Conservation (phyloP, 2,329 filamentous ascomycete genomes). For the Akanthomyces muscarius region DNA sequence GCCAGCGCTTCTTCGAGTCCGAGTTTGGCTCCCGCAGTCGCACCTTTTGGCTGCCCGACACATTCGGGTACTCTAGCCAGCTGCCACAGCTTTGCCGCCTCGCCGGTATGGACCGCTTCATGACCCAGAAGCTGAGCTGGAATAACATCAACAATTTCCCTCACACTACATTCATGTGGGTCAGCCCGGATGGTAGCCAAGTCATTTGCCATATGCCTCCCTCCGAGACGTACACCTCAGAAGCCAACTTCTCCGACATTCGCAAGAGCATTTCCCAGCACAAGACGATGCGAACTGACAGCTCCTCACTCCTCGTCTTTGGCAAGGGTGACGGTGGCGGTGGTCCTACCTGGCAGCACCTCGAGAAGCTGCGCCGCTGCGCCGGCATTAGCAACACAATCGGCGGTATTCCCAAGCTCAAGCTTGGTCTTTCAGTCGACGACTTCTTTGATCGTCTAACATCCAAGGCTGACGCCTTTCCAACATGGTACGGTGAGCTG, state of each 20-base stretch:
- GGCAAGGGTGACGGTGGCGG: constrained; percentile 96
- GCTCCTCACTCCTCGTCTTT: constrained; percentile 86
- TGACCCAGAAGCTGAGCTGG: constrained; percentile 98
- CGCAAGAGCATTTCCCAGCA: constrained; percentile 85
- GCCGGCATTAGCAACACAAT: constrained; percentile 87
- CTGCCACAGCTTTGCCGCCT: constrained; percentile 89
- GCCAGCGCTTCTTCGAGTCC: constrained; percentile 90
- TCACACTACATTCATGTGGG: constrained; percentile 99
- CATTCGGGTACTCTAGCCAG: constrained; percentile 95
- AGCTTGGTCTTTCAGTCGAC: constrained; percentile 85
- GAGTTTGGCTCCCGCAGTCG: constrained; percentile 83
- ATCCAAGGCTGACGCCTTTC: constrained; percentile 71
- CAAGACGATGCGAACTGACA: constrained; percentile 92
- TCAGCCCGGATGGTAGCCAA: constrained; percentile 89
- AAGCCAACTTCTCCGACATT: constrained; percentile 92
- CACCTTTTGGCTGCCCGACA: constrained; percentile 98
- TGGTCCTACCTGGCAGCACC: constrained; percentile 86
- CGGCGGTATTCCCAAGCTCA: constrained; percentile 74
- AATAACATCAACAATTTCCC: constrained; percentile 99
- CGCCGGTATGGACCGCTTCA: constrained; percentile 93
- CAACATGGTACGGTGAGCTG: constrained; percentile 96
- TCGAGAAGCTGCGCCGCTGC: constrained; percentile 91
- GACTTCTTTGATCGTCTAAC: constrained; percentile 89
- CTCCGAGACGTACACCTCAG: constrained; percentile 89
- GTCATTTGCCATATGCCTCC: constrained; percentile 98